Base-by-base conservation (phyloP, 1,139 yeast genomes). In the Taphrina betulina region DNA sequence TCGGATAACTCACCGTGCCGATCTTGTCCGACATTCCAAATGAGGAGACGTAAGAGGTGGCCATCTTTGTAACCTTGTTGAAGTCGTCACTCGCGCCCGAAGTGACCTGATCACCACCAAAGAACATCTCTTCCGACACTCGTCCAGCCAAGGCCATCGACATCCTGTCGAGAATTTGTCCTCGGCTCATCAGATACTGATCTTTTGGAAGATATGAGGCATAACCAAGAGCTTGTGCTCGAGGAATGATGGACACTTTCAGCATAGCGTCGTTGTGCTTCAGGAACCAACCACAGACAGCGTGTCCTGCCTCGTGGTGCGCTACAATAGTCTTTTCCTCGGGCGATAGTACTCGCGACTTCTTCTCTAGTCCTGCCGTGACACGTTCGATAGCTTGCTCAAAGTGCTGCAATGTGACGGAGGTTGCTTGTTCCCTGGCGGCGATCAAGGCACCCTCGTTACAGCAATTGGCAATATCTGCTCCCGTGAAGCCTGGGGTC, bases 241-340 rank as follows among this genome's bases (percentile, higher is more conserved):
- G 81, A 54, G 98, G 98, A 61, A 92, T 88, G 66, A 92, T 92
- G 4, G 96, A 87, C 16, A 92, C 98, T 72, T 92, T 92, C 63
- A 92, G 78, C 61, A 92, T 75, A 7, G 98, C 98, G 67, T 89
- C 95, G 1, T 97, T 96, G 71, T 78, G 78, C 71, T 82, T 80
- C 66, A 92, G 77, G 68, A 74, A 89, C 98, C 98, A 92, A 10
- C 98, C 98, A 72, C 97, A 90, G 59, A 92, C 82, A 3, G 98
- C 98, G 71, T 92, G 98, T 0, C 98, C 98, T 1, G 98, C 98
- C 72, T 92, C 98, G 68, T 92, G 98, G 68, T 87, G 94, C 0
- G 98, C 98, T 58, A 92, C 96, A 48, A 88, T 81, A 61, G 75
- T 81, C 71, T 88, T 86, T 71, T 92, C 96, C 60, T 85, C 92